Base-by-base conservation (phyloP, 2,329 filamentous ascomycete species). In the Xylaria sp. region DNA sequence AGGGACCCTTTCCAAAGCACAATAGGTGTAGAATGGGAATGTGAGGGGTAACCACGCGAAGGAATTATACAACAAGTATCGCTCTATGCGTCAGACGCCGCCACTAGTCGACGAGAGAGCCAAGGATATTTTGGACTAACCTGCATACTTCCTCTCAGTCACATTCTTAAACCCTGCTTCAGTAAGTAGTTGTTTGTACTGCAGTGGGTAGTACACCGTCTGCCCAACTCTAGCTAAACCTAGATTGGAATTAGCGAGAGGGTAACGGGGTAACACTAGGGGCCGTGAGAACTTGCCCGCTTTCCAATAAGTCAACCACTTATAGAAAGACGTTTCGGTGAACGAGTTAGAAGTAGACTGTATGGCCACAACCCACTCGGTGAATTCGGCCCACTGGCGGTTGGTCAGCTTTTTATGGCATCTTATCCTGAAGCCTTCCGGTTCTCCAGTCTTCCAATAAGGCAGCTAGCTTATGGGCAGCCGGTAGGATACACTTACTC, bases 361-460 rank as follows among this genome's bases (percentile, higher is more conserved):
- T n/a, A 81, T 72, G 9, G 73, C 45, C 48, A 75, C 72, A 56
- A 78, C 69, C 76, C 76, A 80, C 69, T 80, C 79, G 11, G 76
- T 79, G 71, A 80, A 78, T 71, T 80, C 79, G 30, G 73, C 71
- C 73, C 76, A 79, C 69, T 70, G 30, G n/a, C 48, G 2, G 12
- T 34, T 51, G 19, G 36, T 70, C 48, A 65, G 61, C 32, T 42
- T 45, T 24, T 27, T 34, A 17, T 45, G 1, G 8, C 24, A 12
- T 47, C 32, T 21, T 64, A 67, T 78, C 72, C 7, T 74, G 72
- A 7, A 71, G 74, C 51, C 21, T 48, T 12, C 19, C n/a, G 24
- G 24, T 27, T 27, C 24, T 27, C 24, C 24, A 27, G 74, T 53
- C 21, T 48, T 12, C 19, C 24, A 58, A 30, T 9, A 5, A 7